Conservation (phyloP, 1,139 yeast species). For the Hyphopichia buzzinii region DNA sequence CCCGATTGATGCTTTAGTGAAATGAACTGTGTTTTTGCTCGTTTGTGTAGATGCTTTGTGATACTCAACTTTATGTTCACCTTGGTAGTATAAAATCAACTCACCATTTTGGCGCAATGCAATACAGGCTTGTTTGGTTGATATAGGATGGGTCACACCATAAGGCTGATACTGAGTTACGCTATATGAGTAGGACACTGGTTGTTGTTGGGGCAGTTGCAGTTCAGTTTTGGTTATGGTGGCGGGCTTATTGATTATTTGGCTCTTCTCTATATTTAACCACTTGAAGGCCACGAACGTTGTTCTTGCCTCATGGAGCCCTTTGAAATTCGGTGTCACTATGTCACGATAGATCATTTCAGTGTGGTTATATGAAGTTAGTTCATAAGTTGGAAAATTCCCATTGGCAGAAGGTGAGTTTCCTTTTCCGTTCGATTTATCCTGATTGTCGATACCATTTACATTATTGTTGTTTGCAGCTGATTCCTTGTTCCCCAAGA, state of each 20-base stretch:
- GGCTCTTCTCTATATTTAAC: constrained; percentile 67
- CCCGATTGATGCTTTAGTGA: constrained; percentile 59
- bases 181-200: constrained; percentile 45
- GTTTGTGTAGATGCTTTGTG: constrained; percentile 30
- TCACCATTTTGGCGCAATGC: constrained; percentile 65
- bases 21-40: constrained; percentile 17
- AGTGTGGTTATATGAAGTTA: constrained; percentile 46
- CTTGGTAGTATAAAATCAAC: constrained; percentile 58
- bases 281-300: constrained; percentile 58
- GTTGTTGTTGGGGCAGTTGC: constrained; percentile 4
- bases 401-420: constrained; percentile 7
- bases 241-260: constrained; percentile 55
- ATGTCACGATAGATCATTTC: constrained; percentile 46
- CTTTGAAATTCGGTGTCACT: constrained; percentile 18
- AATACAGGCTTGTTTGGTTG: constrained; percentile 70
- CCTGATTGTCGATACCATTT: constrained; percentile 3
- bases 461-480: constrained; percentile 7
- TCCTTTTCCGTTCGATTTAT: neutral
- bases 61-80: constrained; percentile 60
- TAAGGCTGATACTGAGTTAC: constrained; percentile 57
- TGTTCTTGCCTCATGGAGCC: constrained; percentile 10
- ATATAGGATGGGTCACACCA: constrained; percentile 68
- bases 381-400: constrained; percentile 36
- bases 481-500: constrained; percentile 17
- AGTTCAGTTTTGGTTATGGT: constrained; percentile 20